These are phyloP conservation scores for Elaeis oleifera DNA, from an alignment of 202 grass and related monocot genomes.

Conservation along the genomic window DNA sequence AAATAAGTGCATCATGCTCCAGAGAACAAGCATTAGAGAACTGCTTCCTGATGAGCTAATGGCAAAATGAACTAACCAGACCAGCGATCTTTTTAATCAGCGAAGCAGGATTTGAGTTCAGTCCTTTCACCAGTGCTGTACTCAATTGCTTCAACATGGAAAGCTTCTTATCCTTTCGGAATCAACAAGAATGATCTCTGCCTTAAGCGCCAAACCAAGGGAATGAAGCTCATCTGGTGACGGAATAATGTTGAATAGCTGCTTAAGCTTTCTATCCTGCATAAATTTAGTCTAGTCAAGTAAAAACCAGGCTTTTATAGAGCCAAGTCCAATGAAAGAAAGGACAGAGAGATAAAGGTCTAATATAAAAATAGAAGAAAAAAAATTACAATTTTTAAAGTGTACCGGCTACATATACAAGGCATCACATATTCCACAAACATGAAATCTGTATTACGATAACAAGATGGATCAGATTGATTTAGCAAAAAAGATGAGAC, in stretches of 20 bases:
- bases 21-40: not conserved
- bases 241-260: slow-evolving; percentile 68
- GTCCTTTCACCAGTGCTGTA: slow-evolving; percentile 75
- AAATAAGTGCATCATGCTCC: too few relatives aligned
- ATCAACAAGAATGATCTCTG: slow-evolving; percentile 87
- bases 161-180: slow-evolving; percentile 80
- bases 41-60: slow-evolving; percentile 13
- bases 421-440: too few relatives aligned
- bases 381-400: too few relatives aligned
- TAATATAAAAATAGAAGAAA: too few relatives aligned
- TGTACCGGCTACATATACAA: too few relatives aligned
- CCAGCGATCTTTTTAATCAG: slow-evolving; percentile 81
- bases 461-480: too few relatives aligned
- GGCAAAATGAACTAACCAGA: slow-evolving; percentile 54
- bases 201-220: slow-evolving; percentile 81
- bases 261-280: slow-evolving; percentile 91
- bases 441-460: too few relatives aligned
- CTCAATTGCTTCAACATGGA: slow-evolving; percentile 82
- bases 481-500: too few relatives aligned
- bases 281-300: slow-evolving; percentile 16
- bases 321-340: too few relatives aligned
- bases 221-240: slow-evolving; percentile 78
- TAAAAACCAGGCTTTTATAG: too few relatives aligned
- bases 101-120: slow-evolving; percentile 62
- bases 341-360: too few relatives aligned